Conservation (phyloP, 2,329 filamentous ascomycete genomes). For the Fusarium sp. region DNA sequence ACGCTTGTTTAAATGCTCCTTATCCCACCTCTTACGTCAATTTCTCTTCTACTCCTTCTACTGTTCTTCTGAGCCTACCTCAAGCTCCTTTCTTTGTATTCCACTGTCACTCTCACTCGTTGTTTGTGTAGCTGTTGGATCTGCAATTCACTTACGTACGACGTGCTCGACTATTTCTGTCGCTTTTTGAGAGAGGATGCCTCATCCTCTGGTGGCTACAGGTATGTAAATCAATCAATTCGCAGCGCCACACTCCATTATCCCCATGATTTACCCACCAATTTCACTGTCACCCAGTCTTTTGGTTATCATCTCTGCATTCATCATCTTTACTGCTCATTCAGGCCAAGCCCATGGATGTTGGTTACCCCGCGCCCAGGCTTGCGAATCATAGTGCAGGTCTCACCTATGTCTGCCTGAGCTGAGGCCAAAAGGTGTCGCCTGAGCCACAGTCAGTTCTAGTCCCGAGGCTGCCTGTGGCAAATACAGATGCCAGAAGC, state of each 20-base stretch:
- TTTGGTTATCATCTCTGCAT: neutral
- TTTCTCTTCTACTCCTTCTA: neutral
- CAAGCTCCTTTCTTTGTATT: neutral
- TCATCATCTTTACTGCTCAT: neutral
- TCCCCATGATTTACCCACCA: neutral
- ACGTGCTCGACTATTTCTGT: constrained; percentile 10
- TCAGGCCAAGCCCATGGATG: constrained; percentile 11
- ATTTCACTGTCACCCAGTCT: neutral
- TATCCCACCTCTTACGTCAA: constrained; percentile 10
- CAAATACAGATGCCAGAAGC: constrained; percentile 21
- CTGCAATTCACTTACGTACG: neutral
- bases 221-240: constrained; percentile 28
- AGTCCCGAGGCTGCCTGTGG: constrained; percentile 35
- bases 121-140: constrained; percentile 2
- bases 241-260: neutral
- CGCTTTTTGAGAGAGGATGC: constrained; percentile 20
- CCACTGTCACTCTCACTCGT: neutral
- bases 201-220: constrained; percentile 40
- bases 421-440: constrained; percentile 30
- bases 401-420: constrained; percentile 26
- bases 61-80: neutral
- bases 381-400: constrained; percentile 41
- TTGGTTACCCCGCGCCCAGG: constrained; percentile 41
- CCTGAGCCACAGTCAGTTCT: constrained; percentile 34
- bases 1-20: constrained; percentile 22